Evolutionary conservation across 768 basidiomycete genomes (phyloP), one percentile per base, ranked within the genome.

Genomic region (Russula griseocarnosa): DNA sequence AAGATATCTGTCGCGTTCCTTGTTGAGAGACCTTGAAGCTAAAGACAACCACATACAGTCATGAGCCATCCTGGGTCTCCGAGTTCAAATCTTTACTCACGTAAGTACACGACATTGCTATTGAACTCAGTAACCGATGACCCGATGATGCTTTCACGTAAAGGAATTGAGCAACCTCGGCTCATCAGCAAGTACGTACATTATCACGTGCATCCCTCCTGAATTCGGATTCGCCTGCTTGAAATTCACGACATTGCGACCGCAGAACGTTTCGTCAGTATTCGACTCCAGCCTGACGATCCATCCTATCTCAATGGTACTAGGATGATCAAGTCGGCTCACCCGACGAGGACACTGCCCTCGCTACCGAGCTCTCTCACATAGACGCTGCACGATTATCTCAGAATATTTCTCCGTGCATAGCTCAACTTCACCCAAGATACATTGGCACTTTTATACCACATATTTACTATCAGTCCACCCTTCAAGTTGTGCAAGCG

Each of bases 201-300:
- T 87, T 55, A 83, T 89, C 63, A 89, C 87, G 0, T 84, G 86
- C n/a, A n/a, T n/a, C 24, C 85, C 86, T n/a, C n/a, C n/a, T n/a
- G n/a, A n/a, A n/a, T n/a, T n/a, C n/a, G n/a, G n/a, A 87, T 88
- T n/a, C n/a, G n/a, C n/a, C n/a, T n/a, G n/a, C n/a, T n/a, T n/a
- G n/a, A n/a, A n/a, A n/a, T n/a, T n/a, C n/a, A n/a, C n/a, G n/a
- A n/a, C n/a, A n/a, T n/a, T n/a, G n/a, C n/a, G n/a, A n/a, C n/a
- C n/a, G n/a, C n/a, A n/a, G n/a, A n/a, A n/a, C n/a, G n/a, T n/a
- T n/a, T n/a, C n/a, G n/a, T n/a, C n/a, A n/a, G n/a, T n/a, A n/a
- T n/a, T n/a, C n/a, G n/a, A n/a, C n/a, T 36, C 87, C 87, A 87
- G 88, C 69, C 79, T 84, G 6, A 6, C 79, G 87, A n/a, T 14